Percentiles rank a stretch among this genome's conserved stretches.
phyloP scores from a whole-genome alignment of 1,139 yeast genomes.

The Lodderomyces margitis region DNA sequence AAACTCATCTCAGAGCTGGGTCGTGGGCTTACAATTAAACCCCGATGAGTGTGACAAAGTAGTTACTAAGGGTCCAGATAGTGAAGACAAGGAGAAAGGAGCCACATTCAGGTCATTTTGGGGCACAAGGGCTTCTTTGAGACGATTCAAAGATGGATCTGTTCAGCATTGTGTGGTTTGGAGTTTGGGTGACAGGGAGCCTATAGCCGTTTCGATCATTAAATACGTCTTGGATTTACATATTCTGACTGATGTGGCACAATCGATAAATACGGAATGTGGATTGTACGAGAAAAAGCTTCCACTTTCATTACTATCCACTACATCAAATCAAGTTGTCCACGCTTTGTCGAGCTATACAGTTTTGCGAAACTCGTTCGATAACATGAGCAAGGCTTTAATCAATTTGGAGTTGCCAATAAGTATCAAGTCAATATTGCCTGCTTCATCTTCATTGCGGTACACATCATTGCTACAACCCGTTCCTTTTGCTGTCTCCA shows the following conservation, averaged over 20 bases:
- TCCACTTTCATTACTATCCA: constrained; percentile 61
- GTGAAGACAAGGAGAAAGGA: constrained; percentile 57
- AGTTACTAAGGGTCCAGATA: constrained; percentile 83
- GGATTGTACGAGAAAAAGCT: constrained; percentile 48
- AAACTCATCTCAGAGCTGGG: constrained; percentile 32
- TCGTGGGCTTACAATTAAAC: constrained; percentile 68
- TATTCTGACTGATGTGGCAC: constrained; percentile 47
- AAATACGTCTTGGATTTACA: constrained; percentile 65
- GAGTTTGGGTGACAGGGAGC: constrained; percentile 59
- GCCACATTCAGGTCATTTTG: constrained; percentile 75
- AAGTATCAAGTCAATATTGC: constrained; percentile 64
- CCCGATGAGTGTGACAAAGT: constrained; percentile 74
- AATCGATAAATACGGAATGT: constrained; percentile 39
- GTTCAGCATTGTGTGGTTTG: constrained; percentile 90
- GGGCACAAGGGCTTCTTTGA: constrained; percentile 82
- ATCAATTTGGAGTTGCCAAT: constrained; percentile 65
- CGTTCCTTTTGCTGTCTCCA: constrained; percentile 74
- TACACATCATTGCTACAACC: constrained; percentile 76
- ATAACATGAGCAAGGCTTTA: constrained; percentile 55
- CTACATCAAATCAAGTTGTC: constrained; percentile 51
- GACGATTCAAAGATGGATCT: constrained; percentile 88
- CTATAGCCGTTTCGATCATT: constrained; percentile 65
- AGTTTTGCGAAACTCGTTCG: constrained; percentile 62
- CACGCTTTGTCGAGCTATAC: constrained; percentile 54
- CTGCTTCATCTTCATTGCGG: constrained; percentile 71